phyloP scores from a whole-genome alignment of 2,329 filamentous ascomycete species.

The Fonsecaea pugnacius region DNA sequence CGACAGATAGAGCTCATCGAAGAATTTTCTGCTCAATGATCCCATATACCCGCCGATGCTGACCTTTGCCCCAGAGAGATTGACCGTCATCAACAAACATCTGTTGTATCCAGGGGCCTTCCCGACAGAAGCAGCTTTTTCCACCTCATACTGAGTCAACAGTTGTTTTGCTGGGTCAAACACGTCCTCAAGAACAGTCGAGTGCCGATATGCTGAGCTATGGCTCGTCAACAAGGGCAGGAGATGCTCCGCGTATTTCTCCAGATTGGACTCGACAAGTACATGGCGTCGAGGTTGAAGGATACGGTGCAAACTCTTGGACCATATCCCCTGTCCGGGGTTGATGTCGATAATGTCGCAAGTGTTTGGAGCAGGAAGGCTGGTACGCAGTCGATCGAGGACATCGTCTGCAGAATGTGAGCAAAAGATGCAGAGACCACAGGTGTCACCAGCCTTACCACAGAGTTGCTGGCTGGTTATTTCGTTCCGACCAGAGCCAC shows the following conservation, averaged over 20 bases:
- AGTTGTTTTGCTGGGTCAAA: constrained; percentile 56
- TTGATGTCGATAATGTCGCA: constrained; percentile 88
- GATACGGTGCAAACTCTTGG: constrained; percentile 71
- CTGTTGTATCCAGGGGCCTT: constrained; percentile 62
- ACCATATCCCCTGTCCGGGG: constrained; percentile 79
- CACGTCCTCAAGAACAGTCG: constrained; percentile 56
- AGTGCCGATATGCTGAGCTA: constrained; percentile 50
- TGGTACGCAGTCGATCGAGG: constrained; percentile 69
- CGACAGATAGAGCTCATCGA: constrained; percentile 65
- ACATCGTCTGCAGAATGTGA: constrained; percentile 63
- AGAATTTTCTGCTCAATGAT: constrained; percentile 52
- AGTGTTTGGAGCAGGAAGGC: constrained; percentile 70
- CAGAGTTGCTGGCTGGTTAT: constrained; percentile 26
- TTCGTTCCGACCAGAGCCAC: constrained; percentile 13
- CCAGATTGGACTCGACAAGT: constrained; percentile 72
- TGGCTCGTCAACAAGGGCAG: constrained; percentile 56
- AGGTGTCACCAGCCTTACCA: constrained; percentile 19
- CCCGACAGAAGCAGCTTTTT: constrained; percentile 44
- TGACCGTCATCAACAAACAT: constrained; percentile 73
- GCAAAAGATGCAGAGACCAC: constrained; percentile 8
- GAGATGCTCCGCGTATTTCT: constrained; percentile 66
- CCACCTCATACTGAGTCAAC: constrained; percentile 39
- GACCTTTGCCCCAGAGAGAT: constrained; percentile 54
- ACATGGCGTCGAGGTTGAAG: constrained; percentile 81
- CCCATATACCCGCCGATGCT: constrained; percentile 61